Evolutionary conservation across 768 basidiomycete species (phyloP).

Genomic region (Leccinum truebloodii): DNA sequence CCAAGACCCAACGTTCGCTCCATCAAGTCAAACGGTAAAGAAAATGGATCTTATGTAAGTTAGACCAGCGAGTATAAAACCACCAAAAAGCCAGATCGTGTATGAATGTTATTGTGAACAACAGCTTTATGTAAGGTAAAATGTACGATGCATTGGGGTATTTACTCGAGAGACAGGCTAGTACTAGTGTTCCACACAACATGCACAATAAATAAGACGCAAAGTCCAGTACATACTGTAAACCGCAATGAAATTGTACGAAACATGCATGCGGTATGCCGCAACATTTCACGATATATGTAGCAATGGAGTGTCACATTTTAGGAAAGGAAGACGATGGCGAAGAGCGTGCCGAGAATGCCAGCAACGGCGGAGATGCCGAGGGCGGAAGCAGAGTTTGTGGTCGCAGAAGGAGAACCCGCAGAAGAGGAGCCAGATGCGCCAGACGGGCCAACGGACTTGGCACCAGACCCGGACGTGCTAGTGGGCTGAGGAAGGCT

Average conservation of each 20-base stretch:
- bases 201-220: slow-evolving; percentile 8
- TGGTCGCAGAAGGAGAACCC: slow-evolving; percentile 19
- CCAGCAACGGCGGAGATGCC: slow-evolving; percentile 35
- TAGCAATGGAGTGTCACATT: neutral
- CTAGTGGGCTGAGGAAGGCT: slow-evolving; percentile 16
- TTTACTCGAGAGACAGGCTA: slow-evolving; percentile 20
- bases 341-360: slow-evolving; percentile 37
- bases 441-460: slow-evolving; percentile 5
- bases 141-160: slow-evolving; percentile 21
- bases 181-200: slow-evolving; percentile 30
- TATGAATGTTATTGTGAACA: neutral
- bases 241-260: slow-evolving; percentile 8
- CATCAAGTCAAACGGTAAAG: too few species aligned
- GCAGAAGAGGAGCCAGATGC: slow-evolving; percentile 9
- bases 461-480: neutral
- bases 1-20: too few species aligned
- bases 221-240: slow-evolving; percentile 10
- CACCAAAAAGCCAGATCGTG: too few species aligned
- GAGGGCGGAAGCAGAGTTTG: slow-evolving; percentile 26
- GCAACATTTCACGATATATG: slow-evolving; percentile 1
- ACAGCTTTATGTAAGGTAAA: slow-evolving; percentile 19
- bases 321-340: slow-evolving; percentile 41
- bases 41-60: too few species aligned
- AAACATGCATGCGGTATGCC: neutral
- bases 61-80: too few species aligned